Percentiles rank a stretch among this genome's conserved stretches.
phyloP scores from a whole-genome alignment of 495 filamentous ascomycete species.

The Aspergillus diversus region DNA sequence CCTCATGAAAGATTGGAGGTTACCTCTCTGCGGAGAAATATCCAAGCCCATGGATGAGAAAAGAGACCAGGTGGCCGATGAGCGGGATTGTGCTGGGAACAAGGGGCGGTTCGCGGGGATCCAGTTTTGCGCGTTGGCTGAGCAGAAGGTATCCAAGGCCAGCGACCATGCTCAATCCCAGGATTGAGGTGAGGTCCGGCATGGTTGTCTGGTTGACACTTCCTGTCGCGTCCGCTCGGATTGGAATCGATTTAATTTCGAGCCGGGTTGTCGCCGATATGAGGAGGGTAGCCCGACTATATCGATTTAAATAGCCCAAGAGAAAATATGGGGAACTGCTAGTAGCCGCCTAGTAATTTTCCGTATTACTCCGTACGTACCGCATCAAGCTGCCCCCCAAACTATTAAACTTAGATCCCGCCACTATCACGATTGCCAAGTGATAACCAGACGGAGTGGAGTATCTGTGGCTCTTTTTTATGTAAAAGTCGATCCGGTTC shows the following conservation, averaged over 20 bases:
- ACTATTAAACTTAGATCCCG: not conserved
- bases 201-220: not conserved
- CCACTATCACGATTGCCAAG: not conserved
- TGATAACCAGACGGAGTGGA: not conserved
- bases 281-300: not conserved
- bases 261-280: not conserved
- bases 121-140: slow-evolving; percentile 14
- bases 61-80: slow-evolving; percentile 48
- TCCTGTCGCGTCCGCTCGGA: not conserved
- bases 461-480: not conserved
- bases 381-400: not conserved
- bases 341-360: not conserved
- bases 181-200: not conserved
- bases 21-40: slow-evolving; percentile 29
- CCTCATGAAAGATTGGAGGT: slow-evolving; percentile 8
- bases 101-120: slow-evolving; percentile 50
- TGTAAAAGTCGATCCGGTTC: too few relatives aligned
- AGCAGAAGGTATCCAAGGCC: not conserved
- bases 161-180: not conserved
- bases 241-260: not conserved
- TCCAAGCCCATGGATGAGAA: slow-evolving; percentile 39
- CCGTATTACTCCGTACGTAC: not conserved
- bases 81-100: slow-evolving; percentile 43
- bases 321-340: not conserved
- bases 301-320: not conserved